Evolutionary conservation across 2,329 filamentous ascomycete genomes (phyloP).

Genomic region (Rhynchosporium graminicola): DNA sequence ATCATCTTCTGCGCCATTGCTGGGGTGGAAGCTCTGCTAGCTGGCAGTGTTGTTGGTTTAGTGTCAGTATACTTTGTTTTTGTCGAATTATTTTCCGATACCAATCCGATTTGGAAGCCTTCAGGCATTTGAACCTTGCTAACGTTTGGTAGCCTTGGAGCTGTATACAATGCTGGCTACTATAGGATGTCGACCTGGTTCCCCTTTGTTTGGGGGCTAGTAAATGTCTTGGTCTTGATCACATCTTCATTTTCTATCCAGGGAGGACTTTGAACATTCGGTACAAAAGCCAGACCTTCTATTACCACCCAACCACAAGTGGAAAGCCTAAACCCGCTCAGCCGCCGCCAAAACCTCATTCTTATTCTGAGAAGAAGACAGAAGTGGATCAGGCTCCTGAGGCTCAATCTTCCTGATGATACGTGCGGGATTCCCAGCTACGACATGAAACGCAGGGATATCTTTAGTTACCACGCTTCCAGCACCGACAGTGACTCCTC

Average conservation of each 20-base stretch:
- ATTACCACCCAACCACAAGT: background rate
- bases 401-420: constrained; percentile 50
- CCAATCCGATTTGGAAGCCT: no score
- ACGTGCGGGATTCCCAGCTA: constrained; percentile 67
- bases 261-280: constrained; percentile 56
- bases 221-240: constrained; percentile 67
- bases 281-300: background rate
- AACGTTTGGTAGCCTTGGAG: constrained; percentile 51
- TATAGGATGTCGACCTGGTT: constrained; percentile 77
- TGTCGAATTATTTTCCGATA: background rate
- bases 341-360: constrained; percentile 10
- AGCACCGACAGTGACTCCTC: constrained; percentile 73
- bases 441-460: constrained; percentile 63
- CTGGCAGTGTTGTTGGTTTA: constrained; percentile 67
- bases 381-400: constrained; percentile 34
- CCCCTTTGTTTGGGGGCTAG: constrained; percentile 67
- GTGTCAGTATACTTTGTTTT: constrained; percentile 51
- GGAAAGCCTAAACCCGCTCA: constrained; percentile 9
- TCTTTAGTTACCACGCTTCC: constrained; percentile 82
- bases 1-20: constrained; percentile 60
- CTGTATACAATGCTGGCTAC: constrained; percentile 67
- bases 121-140: background rate
- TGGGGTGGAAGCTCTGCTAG: constrained; percentile 63
- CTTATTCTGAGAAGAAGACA: constrained; percentile 14
- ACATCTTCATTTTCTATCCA: constrained; percentile 72